Evolutionary conservation across 768 basidiomycete species (phyloP), one percentile per base, ranked within the genome.

Genomic region (Kwoniella heveanensis): DNA sequence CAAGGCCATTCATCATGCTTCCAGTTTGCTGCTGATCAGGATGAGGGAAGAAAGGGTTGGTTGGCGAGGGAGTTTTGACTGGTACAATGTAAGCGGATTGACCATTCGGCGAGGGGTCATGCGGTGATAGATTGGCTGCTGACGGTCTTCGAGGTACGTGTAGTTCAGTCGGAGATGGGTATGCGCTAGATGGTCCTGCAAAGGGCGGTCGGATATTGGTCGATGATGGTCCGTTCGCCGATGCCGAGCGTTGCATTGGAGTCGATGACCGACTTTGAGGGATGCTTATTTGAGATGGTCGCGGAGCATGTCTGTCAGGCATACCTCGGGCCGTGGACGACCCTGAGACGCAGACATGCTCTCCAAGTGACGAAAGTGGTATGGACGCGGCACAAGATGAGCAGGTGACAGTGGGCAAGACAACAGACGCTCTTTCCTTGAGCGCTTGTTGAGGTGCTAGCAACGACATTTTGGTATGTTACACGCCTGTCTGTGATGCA

Each of bases 321-420:
- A 60, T 24, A 7, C 51, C 30, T 22, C 62, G n/a, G n/a, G n/a
- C 27, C 10, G 39, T 17, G 39, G 39, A 10, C 15, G 69, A 57
- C 3, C 60, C 44, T 6, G 44, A 32, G 19, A 69, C 79, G 6
- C 92, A 96, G 75, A 86, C 82, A 76, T 95, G 92, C 65, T 91
- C 89, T 37, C 87, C 87, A 36, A 95, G 86, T 50, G 87, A 83
- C 51, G 84, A 81, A 36, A 95, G 83, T 30, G 89, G 86, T 39
- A 96, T 89, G 1, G 85, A 86, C 9, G 82, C 81, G 70, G 82
- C 82, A 77, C 92, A 96, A 29, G 82, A 88, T 1, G 90, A 90
- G 79, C 92, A 96, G 77, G 89, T 94, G 64, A 93, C 88, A 1
- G 87, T 83, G 5, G 92, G 91, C 10, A 95, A 83, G 53, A 88